Percentiles rank a stretch among this genome's conserved stretches.
Evolutionary conservation across 2,329 filamentous ascomycete genomes (phyloP).

Genomic region (Onygenales sp.): DNA sequence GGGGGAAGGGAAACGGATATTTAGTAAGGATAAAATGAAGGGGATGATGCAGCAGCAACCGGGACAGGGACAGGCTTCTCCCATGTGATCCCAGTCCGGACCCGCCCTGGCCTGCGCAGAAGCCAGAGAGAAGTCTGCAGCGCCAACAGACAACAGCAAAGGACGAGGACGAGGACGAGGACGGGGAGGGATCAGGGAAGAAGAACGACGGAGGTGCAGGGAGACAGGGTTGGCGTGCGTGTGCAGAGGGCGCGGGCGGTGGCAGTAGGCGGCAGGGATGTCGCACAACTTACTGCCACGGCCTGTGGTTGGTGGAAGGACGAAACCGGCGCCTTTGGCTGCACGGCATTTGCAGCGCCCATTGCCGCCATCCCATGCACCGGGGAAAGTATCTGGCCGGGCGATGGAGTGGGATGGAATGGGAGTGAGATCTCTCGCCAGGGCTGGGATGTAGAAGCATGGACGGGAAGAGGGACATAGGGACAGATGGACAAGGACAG

Average conservation of each 20-base stretch:
- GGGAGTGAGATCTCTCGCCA: no score
- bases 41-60: not conserved
- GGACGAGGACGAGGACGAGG: not conserved
- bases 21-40: not conserved
- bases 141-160: no score
- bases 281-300: not conserved
- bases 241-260: not conserved
- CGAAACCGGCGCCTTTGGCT: not conserved
- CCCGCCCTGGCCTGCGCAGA: no score
- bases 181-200: no score
- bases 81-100: not conserved
- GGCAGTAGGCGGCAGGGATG: not conserved
- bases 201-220: no score
- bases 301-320: not conserved
- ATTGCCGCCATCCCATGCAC: slow-evolving; percentile 1
- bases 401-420: no score
- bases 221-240: not conserved
- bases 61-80: not conserved
- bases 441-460: not conserved
- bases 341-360: not conserved
- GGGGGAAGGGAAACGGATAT: not conserved
- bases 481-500: not conserved
- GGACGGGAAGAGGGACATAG: not conserved
- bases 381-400: not conserved
- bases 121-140: no score